phyloP scores from a whole-genome alignment of 805 yeast genomes.

The Jamesozyma spencerorum region DNA sequence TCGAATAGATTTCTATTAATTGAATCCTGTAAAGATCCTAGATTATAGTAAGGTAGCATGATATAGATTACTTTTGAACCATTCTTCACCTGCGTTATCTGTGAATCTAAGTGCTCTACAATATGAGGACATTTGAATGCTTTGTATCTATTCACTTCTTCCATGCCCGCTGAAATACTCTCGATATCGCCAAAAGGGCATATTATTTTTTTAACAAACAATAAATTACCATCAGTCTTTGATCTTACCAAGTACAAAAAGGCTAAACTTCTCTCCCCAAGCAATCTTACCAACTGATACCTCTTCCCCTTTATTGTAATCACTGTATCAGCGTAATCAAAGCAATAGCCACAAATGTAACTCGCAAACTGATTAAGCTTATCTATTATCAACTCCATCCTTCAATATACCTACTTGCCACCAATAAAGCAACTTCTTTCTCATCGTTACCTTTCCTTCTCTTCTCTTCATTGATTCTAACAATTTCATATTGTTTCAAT shows the following conservation, averaged over 20 bases:
- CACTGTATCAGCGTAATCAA: constrained; percentile 29
- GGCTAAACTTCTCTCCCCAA: constrained; percentile 88
- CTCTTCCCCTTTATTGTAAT: constrained; percentile 46
- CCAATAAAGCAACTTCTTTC: not conserved
- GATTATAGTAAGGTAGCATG: constrained; percentile 65
- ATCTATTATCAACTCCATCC: not conserved
- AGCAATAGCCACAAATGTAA: constrained; percentile 9
- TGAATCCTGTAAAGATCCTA: constrained; percentile 74
- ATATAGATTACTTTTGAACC: constrained; percentile 75
- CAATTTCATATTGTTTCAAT: too few species aligned
- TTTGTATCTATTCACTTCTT: constrained; percentile 67
- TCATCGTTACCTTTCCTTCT: not conserved
- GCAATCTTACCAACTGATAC: constrained; percentile 55
- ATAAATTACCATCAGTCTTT: constrained; percentile 20
- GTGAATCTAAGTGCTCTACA: constrained; percentile 60
- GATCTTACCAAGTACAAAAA: constrained; percentile 71
- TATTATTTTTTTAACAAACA: constrained; percentile 67
- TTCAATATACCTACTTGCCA: not conserved
- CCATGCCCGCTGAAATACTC: constrained; percentile 62
- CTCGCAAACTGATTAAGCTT: not conserved
- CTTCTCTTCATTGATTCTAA: not conserved
- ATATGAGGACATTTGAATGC: constrained; percentile 62
- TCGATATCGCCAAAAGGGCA: constrained; percentile 76
- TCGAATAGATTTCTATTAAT: constrained; percentile 56
- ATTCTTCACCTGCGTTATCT: constrained; percentile 61